Evolutionary conservation across 768 basidiomycete species (phyloP), one percentile per base, ranked within the genome.

Genomic region (Tricholoma bakamatsutake): DNA sequence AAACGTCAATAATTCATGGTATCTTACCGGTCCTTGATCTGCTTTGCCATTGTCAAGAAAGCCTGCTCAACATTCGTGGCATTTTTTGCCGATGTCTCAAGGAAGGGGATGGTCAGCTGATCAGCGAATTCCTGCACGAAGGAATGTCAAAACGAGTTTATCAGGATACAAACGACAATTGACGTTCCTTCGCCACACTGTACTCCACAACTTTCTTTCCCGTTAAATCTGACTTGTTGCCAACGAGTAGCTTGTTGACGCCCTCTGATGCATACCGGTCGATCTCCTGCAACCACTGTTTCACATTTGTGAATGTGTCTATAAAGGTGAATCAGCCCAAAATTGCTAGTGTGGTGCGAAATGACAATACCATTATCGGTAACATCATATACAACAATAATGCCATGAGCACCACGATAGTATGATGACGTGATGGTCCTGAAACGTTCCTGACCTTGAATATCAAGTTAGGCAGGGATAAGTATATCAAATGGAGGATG

Each of bases 81-180:
- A 65, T 90, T 93, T 89, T 98, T 98, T 34, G 97, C 97, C n/a
- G 90, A 93, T 11, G 97, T 99, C 79, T 99, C 97, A 68, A 99
- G 76, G 87, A 97, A 98, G 47, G 93, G 88, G 63, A 99, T 88
- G 58, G 79, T 80, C 62, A 98, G 79, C 69, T 98, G 94, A 68
- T 98, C 93, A 27, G 97, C 93, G 66, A 98, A 90, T 80, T 96
- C 93, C 84, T 96, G 59, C 0, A 50, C 24, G 31, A 52, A 58
- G n/a, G 45, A 43, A 8, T 42, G 30, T 34, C 17, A 34, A 18
- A 10, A 42, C 28, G 42, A 49, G 6, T 31, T 31, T 12, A n/a
- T 15, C n/a, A 15, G 43, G 3, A 13, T 31, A 53, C 11, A 12
- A 52, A 45, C 24, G 39, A 12, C n/a, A 46, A 5, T 24, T 12